A percentile compares a stretch with the other conserved stretches of the same genome.
Evolutionary conservation across 768 basidiomycete genomes (phyloP).

Genomic region (Sistotremastrum suecicum): DNA sequence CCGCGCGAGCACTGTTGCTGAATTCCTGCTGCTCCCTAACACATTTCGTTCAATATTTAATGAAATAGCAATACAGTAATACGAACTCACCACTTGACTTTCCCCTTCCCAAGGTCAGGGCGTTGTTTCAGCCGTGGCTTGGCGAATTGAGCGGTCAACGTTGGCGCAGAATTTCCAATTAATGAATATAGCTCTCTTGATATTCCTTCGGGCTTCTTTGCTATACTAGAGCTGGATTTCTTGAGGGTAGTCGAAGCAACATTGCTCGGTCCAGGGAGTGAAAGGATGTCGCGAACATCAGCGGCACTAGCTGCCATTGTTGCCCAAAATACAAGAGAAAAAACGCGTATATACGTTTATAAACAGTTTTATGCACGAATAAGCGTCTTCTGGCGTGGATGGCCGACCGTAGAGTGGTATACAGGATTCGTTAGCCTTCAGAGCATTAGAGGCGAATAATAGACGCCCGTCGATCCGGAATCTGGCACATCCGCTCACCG

Average conservation of each 20-base stretch:
- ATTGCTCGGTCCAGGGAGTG: conserved; percentile 28
- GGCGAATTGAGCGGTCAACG: conserved; percentile 62
- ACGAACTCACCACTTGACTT: conserved; percentile 52
- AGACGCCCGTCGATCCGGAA: too few relatives aligned
- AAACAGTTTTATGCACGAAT: too few relatives aligned
- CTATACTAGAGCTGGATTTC: conserved; percentile 19
- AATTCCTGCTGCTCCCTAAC: conserved; percentile 66
- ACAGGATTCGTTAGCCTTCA: too few relatives aligned
- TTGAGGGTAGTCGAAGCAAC: conserved; percentile 27
- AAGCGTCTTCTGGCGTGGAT: too few relatives aligned
- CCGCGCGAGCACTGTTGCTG: conserved; percentile 54
- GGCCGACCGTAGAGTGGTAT: too few relatives aligned
- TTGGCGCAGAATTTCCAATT: conserved; percentile 87
- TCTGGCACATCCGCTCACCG: too few relatives aligned
- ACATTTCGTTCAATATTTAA: background rate
- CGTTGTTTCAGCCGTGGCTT: conserved; percentile 82
- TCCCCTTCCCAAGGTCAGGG: conserved; percentile 52
- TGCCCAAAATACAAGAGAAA: too few relatives aligned
- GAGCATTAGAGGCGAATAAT: too few relatives aligned
- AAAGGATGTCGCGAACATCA: conserved; percentile 77
- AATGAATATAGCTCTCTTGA: conserved; percentile 86
- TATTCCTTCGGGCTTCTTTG: conserved; percentile 81
- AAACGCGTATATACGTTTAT: too few relatives aligned
- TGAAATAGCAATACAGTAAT: background rate
- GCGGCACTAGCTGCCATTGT: conserved; percentile 27